Conservation (phyloP, 192 early-diverging fungal species). For the Dissophora globulifera region DNA sequence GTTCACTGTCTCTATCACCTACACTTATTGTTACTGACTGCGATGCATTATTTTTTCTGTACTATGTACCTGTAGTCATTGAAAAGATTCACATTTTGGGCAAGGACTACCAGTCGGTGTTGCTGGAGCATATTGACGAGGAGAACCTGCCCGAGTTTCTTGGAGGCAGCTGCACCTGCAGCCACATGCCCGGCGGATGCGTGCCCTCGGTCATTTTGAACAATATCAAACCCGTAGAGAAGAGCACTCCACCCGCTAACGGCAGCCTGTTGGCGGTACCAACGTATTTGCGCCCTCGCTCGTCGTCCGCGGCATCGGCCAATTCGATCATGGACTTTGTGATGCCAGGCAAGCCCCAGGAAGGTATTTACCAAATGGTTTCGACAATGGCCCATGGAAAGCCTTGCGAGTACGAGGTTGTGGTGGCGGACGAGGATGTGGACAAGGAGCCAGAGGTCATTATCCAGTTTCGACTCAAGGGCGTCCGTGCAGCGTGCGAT, state of each 20-base stretch:
- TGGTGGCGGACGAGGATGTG: slow-evolving; percentile 51
- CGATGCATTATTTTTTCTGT: too few relatives aligned
- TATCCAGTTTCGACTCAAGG: slow-evolving; percentile 47
- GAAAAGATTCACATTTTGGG: slow-evolving; percentile 74
- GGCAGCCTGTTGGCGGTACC: slow-evolving; percentile 34
- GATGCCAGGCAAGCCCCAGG: slow-evolving; percentile 45
- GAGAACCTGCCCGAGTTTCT: slow-evolving; percentile 77
- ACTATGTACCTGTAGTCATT: slow-evolving; percentile 44
- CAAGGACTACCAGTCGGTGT: slow-evolving; percentile 63
- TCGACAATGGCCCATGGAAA: slow-evolving; percentile 43
- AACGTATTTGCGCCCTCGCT: slow-evolving; percentile 43
- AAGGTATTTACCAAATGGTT: slow-evolving; percentile 46
- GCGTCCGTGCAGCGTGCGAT: slow-evolving; percentile 43
- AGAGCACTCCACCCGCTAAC: not conserved
- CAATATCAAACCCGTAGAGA: slow-evolving; percentile 51
- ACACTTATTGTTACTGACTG: too few relatives aligned
- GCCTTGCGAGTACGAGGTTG: slow-evolving; percentile 47
- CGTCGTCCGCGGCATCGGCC: slow-evolving; percentile 40
- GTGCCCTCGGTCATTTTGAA: slow-evolving; percentile 54
- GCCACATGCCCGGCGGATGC: slow-evolving; percentile 74
- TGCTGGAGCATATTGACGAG: slow-evolving; percentile 71
- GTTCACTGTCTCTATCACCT: too few relatives aligned
- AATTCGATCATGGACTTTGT: slow-evolving; percentile 51
- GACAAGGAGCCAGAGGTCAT: slow-evolving; percentile 39
- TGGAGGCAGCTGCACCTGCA: slow-evolving; percentile 78